A percentile compares a stretch with the other conserved stretches of the same genome.
Evolutionary conservation across 2,329 filamentous ascomycete genomes (phyloP).

Genomic region (Pleomassaria siparia): DNA sequence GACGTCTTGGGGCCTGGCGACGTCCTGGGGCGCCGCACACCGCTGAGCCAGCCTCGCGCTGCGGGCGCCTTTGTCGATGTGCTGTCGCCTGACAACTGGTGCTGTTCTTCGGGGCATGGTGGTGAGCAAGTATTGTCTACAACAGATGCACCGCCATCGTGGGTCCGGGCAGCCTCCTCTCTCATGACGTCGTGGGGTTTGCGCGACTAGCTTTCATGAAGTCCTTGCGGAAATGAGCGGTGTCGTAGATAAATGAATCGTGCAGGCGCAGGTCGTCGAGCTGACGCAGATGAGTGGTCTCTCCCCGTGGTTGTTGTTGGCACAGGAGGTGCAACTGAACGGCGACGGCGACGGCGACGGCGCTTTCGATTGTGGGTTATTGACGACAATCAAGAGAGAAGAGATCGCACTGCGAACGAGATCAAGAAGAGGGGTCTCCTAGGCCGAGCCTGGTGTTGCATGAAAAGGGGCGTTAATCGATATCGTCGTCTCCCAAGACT

Average conservation of each 20-base stretch:
- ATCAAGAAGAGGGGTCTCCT: constrained; percentile 11
- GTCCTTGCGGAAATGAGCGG: constrained; percentile 23
- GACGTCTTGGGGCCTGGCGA: constrained; percentile 39
- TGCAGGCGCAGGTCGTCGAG: constrained; percentile 7
- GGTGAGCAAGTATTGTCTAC: constrained; percentile 12
- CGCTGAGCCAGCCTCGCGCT: constrained; percentile 41
- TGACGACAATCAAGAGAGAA: constrained; percentile 19
- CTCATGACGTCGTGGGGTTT: constrained; percentile 33
- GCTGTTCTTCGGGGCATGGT: constrained; percentile 5
- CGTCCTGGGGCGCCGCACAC: constrained; percentile 40
- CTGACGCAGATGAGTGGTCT: neutral
- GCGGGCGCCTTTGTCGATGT: constrained; percentile 20
- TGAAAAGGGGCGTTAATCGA: constrained; percentile 21
- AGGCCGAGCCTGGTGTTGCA: constrained; percentile 11
- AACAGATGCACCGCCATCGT: constrained; percentile 21
- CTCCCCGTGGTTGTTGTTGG: neutral
- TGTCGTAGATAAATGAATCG: constrained; percentile 34
- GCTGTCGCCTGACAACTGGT: constrained; percentile 12
- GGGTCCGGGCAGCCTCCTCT: constrained; percentile 29
- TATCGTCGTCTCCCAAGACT: constrained; percentile 10
- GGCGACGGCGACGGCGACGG: constrained; percentile 13
- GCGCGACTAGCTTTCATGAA: constrained; percentile 34
- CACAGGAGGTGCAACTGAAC: constrained; percentile 10
- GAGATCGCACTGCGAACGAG: constrained; percentile 15
- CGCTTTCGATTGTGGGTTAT: constrained; percentile 15